Evolutionary conservation across 2,329 filamentous ascomycete species (phyloP), one percentile per base, ranked within the genome.

Genomic region (Ceratocystis destructans): DNA sequence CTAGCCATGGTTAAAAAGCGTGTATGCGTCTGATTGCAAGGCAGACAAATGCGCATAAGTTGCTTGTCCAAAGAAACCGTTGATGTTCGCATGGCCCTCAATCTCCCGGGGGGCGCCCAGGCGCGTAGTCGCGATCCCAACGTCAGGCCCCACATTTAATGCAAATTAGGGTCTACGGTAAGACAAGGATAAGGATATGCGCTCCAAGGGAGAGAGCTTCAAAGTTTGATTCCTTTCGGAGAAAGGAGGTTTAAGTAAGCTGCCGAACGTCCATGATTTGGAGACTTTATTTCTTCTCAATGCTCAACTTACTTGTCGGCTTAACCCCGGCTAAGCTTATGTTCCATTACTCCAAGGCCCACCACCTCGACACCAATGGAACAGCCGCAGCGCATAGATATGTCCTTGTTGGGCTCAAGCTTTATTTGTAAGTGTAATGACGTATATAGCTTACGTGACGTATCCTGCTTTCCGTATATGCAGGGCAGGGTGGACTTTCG

Each of bases 1-100:
- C 66, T 55, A 15, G 66, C 46, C 66, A 68, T 68, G 15, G 28
- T 12, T 2, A 31, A 22, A 20, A 55, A 25, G 15, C 6, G 12
- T 6, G 20, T 8, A n/a, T 4, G 25, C 3, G 17, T 10, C 15
- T 22, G 15, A 5, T 59, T 12, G 55, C 2, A n/a, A 8, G 6
- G 28, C 25, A 59, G 5, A n/a, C 8, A 4, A 59, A 25, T 8
- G 28, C 12, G 33, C 17, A 20, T 10, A 7, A n/a, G 3, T 7
- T 17, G 8, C 28, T 31, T 59, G 4, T n/a, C n/a, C 5, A 20
- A 3, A 31, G 12, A 59, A 6, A 37, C 12, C 10, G 17, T 37
- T 8, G 53, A n/a, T 25, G 5, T 22, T 10, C 7, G 22, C 15
- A 7, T 50, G 48, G 5, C 12, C 25, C 25, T 22, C 7, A 10